Base-by-base conservation (phyloP, 768 basidiomycete species). In the Mycena galericulata region DNA sequence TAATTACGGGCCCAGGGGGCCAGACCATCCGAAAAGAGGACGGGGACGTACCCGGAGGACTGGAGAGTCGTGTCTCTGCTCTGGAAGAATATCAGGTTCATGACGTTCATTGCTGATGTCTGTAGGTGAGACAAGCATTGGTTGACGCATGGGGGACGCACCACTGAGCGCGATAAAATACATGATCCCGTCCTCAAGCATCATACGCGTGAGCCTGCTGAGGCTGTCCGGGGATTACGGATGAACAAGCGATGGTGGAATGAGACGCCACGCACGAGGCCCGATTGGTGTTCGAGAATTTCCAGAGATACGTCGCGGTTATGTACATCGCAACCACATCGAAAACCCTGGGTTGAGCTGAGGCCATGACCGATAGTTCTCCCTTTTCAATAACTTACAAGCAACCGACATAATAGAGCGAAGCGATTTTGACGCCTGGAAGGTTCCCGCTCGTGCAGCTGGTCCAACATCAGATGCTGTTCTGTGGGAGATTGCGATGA, bases 21-120 rank as follows among this genome's bases (percentile, higher is more conserved):
- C n/a, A 26, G 17, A 3, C 29, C 22, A 18, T 32, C 20, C 12
- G 29, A 26, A 10, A 32, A 24, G 8, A 27, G 2, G 58, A 9
- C 22, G 12, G 8, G 7, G 1, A 56, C 40, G 24, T 4, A 67
- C 65, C 57, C 65, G 2, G 65, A 50, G 15, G 65, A 41, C 26
- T 67, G 65, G 8, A 67, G 49, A 10, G 30, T 18, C 9, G 65
- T 34, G n/a, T 67, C 59, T 8, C 24, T 47, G 45, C 45, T 62
- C 46, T 61, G 59, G 66, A 67, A 67, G 46, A 67, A 67, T 15
- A 62, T 49, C 24, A 61, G n/a, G 46, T 67, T 67, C 20, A 41
- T 36, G 22, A 62, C 22, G 34, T 67, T 67, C 66, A 67, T 67
- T 2, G 43, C 66, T 67, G 49, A 4, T 56, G 1, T 15, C 17